These are phyloP conservation scores for Jaltomata sinuosa DNA, from an alignment of 257 asterid species.

Conservation along the genomic window DNA sequence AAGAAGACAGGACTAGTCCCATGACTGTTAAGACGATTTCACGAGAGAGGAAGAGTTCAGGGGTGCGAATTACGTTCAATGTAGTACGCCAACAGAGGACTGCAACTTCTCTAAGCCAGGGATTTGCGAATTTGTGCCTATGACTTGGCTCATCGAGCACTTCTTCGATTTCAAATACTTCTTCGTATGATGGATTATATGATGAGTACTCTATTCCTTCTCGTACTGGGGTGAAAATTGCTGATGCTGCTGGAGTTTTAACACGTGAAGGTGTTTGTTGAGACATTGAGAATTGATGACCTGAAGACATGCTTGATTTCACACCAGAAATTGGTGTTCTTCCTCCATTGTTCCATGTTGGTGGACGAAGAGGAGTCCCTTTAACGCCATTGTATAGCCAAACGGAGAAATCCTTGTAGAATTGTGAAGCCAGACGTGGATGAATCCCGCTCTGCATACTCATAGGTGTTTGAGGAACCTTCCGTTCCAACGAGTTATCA, in stretches of 20 bases:
- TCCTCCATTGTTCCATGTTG: constrained; percentile 60
- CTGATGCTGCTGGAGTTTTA: constrained; percentile 9
- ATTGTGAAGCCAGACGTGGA: constrained; percentile 73
- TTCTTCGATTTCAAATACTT: constrained; percentile 40
- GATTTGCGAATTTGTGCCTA: constrained; percentile 58
- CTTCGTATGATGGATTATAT: constrained; percentile 30
- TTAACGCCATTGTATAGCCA: constrained; percentile 74
- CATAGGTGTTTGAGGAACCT: constrained; percentile 34
- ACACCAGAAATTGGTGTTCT: constrained; percentile 29
- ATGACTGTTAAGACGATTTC: constrained; percentile 65
- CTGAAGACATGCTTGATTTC: constrained; percentile 25
- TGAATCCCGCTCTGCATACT: constrained; percentile 37
- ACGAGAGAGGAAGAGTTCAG: constrained; percentile 71
- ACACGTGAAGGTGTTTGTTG: constrained; percentile 21
- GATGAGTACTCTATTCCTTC: constrained; percentile 10
- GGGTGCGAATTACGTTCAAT: constrained; percentile 69
- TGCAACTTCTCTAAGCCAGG: constrained; percentile 72
- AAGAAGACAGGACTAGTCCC: constrained; percentile 67
- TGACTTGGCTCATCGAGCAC: constrained; percentile 65
- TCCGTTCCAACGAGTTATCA: constrained; percentile 61
- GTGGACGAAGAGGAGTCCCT: constrained; percentile 66
- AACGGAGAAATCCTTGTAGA: constrained; percentile 73
- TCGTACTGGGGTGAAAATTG: constrained; percentile 26
- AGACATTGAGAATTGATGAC: constrained; percentile 19
- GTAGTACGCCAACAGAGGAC: constrained; percentile 76